Conservation (phyloP, 1,139 yeast species). For the Schwanniomyces etchellsii region DNA sequence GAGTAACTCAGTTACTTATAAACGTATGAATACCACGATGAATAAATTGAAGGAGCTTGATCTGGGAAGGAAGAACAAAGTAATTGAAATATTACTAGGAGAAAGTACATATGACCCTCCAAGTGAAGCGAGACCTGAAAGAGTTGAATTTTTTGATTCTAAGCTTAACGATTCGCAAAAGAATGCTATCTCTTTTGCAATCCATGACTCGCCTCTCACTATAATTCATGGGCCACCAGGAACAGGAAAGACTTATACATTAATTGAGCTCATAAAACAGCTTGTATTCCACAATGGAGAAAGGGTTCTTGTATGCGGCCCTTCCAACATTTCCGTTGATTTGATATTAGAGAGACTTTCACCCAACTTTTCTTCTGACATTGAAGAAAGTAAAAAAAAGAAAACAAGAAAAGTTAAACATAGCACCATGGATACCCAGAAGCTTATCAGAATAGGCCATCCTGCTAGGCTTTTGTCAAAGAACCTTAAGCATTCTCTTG, state of each 20-base stretch:
- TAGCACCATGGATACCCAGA: conserved; percentile 30
- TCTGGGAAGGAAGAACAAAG: conserved; percentile 23
- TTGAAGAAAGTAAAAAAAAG: conserved; percentile 10
- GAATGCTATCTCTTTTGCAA: conserved; percentile 35
- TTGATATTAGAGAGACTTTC: conserved; percentile 78
- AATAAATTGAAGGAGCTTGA: conserved; percentile 53
- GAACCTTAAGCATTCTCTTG: conserved; percentile 70
- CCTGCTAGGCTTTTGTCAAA: conserved; percentile 75
- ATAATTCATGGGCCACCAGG: conserved; percentile 50
- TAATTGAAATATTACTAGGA: conserved; percentile 44
- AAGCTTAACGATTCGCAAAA: conserved; percentile 65
- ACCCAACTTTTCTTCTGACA: conserved; percentile 18
- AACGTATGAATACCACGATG: conserved; percentile 78
- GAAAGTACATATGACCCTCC: conserved; percentile 20
- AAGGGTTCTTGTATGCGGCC: conserved; percentile 85
- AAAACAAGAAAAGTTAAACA: conserved; percentile 8
- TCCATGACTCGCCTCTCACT: conserved; percentile 34
- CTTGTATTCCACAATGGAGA: conserved; percentile 51
- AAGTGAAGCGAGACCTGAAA: conserved; percentile 2
- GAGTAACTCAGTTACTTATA: conserved; percentile 65
- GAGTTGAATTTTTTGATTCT: conserved; percentile 38
- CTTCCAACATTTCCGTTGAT: conserved; percentile 93
- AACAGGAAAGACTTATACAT: conserved; percentile 66
- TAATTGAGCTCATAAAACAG: conserved; percentile 81
- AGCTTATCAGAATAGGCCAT: conserved; percentile 80